Conservation (phyloP, 2,329 filamentous ascomycete species). For the Penicillium sp. region DNA sequence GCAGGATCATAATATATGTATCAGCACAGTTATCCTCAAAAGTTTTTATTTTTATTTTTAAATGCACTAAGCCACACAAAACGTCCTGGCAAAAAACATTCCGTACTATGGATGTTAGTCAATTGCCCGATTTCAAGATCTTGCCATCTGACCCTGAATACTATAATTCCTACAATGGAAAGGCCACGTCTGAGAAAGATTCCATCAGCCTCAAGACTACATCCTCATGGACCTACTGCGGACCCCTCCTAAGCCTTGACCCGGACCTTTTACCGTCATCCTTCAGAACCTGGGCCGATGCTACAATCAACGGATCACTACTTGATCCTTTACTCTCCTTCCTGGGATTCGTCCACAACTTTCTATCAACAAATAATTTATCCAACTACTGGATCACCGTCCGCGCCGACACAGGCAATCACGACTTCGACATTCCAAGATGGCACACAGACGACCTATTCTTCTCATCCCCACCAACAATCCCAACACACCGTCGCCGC, state of each 20-base stretch:
- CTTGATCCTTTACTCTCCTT: conserved; percentile 42
- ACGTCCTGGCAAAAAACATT: background rate
- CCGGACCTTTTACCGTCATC: conserved; percentile 32
- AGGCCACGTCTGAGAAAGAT: background rate
- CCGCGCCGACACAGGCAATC: conserved; percentile 46
- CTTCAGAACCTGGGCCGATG: conserved; percentile 42
- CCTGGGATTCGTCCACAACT: conserved; percentile 39
- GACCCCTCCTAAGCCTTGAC: conserved; percentile 37
- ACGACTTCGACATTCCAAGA: conserved; percentile 47
- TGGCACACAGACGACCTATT: conserved; percentile 56
- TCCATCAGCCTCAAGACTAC: conserved; percentile 17
- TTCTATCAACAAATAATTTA: conserved; percentile 39
- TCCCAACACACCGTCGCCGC: conserved; percentile 11
- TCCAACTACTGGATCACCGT: conserved; percentile 52
- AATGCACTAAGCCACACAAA: too few species aligned
- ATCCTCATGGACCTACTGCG: conserved; percentile 50
- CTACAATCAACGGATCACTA: conserved; percentile 38
- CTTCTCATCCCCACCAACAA: conserved; percentile 32
- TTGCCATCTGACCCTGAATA: conserved; percentile 11
- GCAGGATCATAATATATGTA: background rate
- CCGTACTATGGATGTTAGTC: conserved; percentile 15
- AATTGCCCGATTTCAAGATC: conserved; percentile 20
- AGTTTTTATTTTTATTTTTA: background rate
- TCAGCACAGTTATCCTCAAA: background rate
- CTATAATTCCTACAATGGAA: background rate